Evolutionary conservation across 208 protist species (phyloP), one percentile per base, ranked within the genome.

Genomic region (Zelonia costaricensis): DNA sequence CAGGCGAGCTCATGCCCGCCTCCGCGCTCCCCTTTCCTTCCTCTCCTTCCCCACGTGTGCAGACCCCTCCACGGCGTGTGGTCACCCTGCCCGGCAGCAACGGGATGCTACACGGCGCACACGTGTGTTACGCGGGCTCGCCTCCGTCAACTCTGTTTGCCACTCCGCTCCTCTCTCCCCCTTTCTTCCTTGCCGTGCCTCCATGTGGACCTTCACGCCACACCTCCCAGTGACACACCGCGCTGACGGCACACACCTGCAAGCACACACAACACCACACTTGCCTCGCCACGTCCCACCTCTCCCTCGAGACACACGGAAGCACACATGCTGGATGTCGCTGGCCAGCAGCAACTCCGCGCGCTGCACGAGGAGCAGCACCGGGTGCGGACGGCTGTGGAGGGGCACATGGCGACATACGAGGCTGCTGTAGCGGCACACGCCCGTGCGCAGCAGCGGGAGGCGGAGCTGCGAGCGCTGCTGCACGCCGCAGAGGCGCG

Each of bases 271-370:
- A 27, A 18, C 0, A 1, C 18, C n/a, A 40, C 22, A 22, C 3
- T 4, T 7, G 25, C n/a, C n/a, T n/a, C n/a, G n/a, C n/a, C n/a
- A n/a, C n/a, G n/a, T n/a, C n/a, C n/a, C n/a, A n/a, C n/a, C n/a
- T n/a, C n/a, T n/a, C n/a, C n/a, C n/a, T n/a, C n/a, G n/a, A n/a
- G n/a, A n/a, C n/a, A n/a, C n/a, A n/a, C n/a, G n/a, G 13, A 18
- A 7, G 38, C 38, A 47, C 43, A 25, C 30, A 63, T 72, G 61
- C 61, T 82, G 48, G 42, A 75, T 22, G 54, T 66, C n/a, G 73
- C 74, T 13, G 72, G 62, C 22, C 62, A 60, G 39, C 68, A 80
- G 39, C 71, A 82, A 42, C 69, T 87, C 38, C 39, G 47, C 10
- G 49, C 44, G 9, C 30, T 78, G 60, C 64, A 54, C 8, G 56